phyloP scores from a whole-genome alignment of 2,329 filamentous ascomycete genomes.

The Phyllosticta capitalensis region DNA sequence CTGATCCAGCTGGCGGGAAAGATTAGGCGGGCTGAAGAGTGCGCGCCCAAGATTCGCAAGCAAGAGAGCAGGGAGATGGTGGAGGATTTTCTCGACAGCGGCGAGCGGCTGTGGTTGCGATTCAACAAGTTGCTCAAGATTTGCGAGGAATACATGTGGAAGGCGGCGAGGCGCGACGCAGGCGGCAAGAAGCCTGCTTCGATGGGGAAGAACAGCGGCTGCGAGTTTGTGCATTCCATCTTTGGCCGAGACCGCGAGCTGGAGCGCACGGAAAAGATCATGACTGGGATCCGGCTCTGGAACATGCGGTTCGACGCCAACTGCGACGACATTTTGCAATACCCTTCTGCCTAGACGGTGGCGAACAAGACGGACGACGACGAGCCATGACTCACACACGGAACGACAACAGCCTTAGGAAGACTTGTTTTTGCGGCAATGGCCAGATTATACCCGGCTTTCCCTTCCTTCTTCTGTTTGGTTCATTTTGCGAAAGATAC shows the following conservation, averaged over 20 bases:
- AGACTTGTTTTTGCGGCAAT: neutral
- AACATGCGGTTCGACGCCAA: slow-evolving; percentile 92
- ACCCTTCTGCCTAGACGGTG: slow-evolving; percentile 26
- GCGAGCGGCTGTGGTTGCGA: slow-evolving; percentile 76
- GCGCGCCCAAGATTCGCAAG: slow-evolving; percentile 60
- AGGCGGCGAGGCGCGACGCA: slow-evolving; percentile 9
- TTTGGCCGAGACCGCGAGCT: slow-evolving; percentile 88
- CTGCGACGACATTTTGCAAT: slow-evolving; percentile 75
- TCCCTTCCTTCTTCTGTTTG: neutral
- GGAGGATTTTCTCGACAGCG: slow-evolving; percentile 81
- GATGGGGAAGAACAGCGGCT: slow-evolving; percentile 84
- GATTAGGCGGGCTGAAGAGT: slow-evolving; percentile 81
- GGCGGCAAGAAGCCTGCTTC: slow-evolving; percentile 11
- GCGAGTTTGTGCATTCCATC: slow-evolving; percentile 92
- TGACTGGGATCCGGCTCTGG: slow-evolving; percentile 81
- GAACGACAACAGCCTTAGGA: neutral
- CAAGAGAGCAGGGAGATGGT: slow-evolving; percentile 69
- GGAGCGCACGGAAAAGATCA: slow-evolving; percentile 83
- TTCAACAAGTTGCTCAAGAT: slow-evolving; percentile 80
- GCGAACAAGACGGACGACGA: neutral
- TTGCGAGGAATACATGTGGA: slow-evolving; percentile 89
- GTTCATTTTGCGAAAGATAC: neutral
- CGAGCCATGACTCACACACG: neutral
- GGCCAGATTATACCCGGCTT: neutral
- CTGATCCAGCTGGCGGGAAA: slow-evolving; percentile 91